Percentiles rank a stretch among this genome's conserved stretches.
These are phyloP conservation scores for Mucor lusitanicus DNA, from an alignment of 371 early-diverging fungal species.

Conservation along the genomic window DNA sequence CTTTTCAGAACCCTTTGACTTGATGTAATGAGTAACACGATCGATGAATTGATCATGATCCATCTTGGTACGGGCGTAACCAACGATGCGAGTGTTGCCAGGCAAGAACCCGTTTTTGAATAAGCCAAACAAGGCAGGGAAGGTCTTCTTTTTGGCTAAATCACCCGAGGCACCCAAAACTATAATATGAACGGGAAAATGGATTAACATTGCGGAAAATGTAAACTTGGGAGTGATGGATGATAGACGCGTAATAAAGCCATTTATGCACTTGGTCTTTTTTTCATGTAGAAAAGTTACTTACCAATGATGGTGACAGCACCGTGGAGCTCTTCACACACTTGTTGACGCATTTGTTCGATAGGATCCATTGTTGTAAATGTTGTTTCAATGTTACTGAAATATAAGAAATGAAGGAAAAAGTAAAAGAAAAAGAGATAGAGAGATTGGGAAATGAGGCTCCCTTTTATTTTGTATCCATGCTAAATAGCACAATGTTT, in stretches of 20 bases:
- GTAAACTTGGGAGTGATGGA: neutral
- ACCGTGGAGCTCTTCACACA: conserved; percentile 20
- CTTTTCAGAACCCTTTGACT: conserved; percentile 33
- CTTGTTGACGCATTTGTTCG: conserved; percentile 26
- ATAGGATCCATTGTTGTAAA: conserved; percentile 14
- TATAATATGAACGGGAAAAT: conserved; percentile 4
- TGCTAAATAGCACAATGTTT: neutral
- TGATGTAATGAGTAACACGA: conserved; percentile 76
- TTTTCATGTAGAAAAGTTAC: neutral
- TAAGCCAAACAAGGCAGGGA: conserved; percentile 93
- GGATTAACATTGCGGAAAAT: neutral
- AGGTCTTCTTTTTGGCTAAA: conserved; percentile 97
- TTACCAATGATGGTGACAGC: conserved; percentile 26
- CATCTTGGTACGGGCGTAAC: conserved; percentile 94
- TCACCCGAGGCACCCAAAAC: conserved; percentile 91
- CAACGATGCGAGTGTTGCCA: conserved; percentile 78
- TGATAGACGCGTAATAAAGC: neutral
- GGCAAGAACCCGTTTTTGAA: conserved; percentile 81
- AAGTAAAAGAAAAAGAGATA: neutral
- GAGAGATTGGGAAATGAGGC: neutral
- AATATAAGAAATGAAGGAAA: neutral
- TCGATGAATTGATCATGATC: conserved; percentile 73
- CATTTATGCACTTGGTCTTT: neutral
- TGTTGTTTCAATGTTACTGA: neutral
- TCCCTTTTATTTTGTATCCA: neutral